Percentiles rank a stretch among this genome's conserved stretches.
These are phyloP conservation scores for Thalassiosira exigua DNA, from an alignment of 352 stramenopile genomes.

Conservation along the genomic window DNA sequence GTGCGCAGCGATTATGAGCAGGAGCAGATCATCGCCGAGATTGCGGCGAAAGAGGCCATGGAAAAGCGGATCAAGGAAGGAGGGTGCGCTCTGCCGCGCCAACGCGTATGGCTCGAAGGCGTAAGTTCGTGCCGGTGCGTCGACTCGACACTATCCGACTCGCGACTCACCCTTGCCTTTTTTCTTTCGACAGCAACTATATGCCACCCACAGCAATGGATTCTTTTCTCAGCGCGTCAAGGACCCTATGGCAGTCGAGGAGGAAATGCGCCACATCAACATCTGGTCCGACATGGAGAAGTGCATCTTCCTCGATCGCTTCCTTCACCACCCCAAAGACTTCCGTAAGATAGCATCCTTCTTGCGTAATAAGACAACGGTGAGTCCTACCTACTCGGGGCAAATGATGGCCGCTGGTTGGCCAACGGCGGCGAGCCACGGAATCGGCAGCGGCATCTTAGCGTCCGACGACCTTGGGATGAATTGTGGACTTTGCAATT, in stretches of 20 bases:
- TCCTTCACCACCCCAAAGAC: constrained; percentile 98
- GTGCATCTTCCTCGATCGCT: constrained; percentile 99
- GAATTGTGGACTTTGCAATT: too few species aligned
- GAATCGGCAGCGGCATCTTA: too few species aligned
- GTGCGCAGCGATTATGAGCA: constrained; percentile 84
- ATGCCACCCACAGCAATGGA: constrained; percentile 69
- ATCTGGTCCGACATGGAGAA: constrained; percentile 99
- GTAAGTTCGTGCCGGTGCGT: constrained; percentile 42
- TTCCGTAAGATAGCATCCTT: constrained; percentile 96
- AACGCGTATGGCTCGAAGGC: constrained; percentile 68
- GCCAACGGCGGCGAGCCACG: too few species aligned
- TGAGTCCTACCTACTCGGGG: too few species aligned
- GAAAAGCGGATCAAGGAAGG: constrained; percentile 83
- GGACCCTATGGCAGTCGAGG: constrained; percentile 67
- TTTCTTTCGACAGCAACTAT: constrained; percentile 55
- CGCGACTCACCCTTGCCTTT: constrained; percentile 4
- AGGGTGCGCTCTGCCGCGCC: constrained; percentile 70
- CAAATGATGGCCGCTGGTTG: too few species aligned
- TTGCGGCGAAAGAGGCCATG: constrained; percentile 83
- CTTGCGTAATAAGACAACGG: constrained; percentile 93
- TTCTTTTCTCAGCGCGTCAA: constrained; percentile 65
- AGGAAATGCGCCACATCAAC: constrained; percentile 87
- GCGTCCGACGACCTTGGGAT: too few species aligned
- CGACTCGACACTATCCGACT: not conserved
- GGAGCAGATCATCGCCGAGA: constrained; percentile 85